Conservation (phyloP, 805 yeast genomes). For the Candida qinlingensis region DNA sequence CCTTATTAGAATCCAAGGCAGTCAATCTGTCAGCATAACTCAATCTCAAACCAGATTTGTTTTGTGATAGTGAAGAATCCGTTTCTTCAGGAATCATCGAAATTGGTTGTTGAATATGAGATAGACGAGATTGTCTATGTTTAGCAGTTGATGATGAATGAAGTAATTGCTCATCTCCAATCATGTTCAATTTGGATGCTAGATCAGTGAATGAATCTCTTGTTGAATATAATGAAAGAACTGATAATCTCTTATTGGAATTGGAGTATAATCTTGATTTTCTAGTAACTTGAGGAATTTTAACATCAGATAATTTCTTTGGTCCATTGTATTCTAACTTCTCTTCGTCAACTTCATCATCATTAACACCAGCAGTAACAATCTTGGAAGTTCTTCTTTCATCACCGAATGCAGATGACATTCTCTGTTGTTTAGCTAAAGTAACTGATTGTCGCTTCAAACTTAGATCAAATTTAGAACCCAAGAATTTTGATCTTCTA, state of each 20-base stretch:
- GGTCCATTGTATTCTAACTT: slow-evolving; percentile 30
- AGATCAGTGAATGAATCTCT: slow-evolving; percentile 59
- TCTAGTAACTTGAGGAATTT: slow-evolving; percentile 67
- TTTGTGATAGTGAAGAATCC: slow-evolving; percentile 13
- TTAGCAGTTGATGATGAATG: slow-evolving; percentile 3
- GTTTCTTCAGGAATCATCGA: slow-evolving; percentile 20
- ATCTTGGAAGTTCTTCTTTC: slow-evolving; percentile 18
- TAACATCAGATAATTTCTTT: slow-evolving; percentile 53
- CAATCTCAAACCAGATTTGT: slow-evolving; percentile 25
- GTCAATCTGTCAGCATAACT: slow-evolving; percentile 36
- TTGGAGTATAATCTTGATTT: slow-evolving; percentile 57
- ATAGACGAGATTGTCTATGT: slow-evolving; percentile 5
- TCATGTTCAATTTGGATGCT: slow-evolving; percentile 35
- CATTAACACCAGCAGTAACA: slow-evolving; percentile 17
- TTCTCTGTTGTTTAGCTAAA: slow-evolving; percentile 10
- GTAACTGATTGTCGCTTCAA: slow-evolving; percentile 23
- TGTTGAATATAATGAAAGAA: slow-evolving; percentile 67
- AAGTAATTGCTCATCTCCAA: slow-evolving; percentile 9
- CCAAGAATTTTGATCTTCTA: slow-evolving; percentile 39
- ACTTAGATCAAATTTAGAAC: slow-evolving; percentile 34
- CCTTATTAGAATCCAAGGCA: slow-evolving; percentile 12
- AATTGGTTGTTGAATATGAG: slow-evolving; percentile 6
- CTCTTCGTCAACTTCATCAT: not conserved
- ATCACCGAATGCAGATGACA: slow-evolving; percentile 7
- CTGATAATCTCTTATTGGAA: slow-evolving; percentile 63